phyloP scores from a whole-genome alignment of 768 basidiomycete genomes.

The Mrakia blollopis region DNA sequence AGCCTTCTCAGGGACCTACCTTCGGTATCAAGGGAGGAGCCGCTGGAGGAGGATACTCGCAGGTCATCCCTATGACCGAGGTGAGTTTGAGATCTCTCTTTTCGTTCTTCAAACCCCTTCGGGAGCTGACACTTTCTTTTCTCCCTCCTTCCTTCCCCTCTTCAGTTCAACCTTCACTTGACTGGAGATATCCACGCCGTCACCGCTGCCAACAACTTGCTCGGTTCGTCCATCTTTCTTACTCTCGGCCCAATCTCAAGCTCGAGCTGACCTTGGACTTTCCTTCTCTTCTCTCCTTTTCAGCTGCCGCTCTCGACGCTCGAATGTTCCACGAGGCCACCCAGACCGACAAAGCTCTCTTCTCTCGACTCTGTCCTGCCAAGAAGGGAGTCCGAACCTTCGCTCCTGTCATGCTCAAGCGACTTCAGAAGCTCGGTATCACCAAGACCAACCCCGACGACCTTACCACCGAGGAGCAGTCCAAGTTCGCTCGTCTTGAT shows the following conservation, averaged over 20 bases:
- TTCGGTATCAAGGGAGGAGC: slow-evolving; percentile 99
- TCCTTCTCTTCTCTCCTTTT: too few species aligned
- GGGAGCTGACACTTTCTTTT: slow-evolving; percentile 49
- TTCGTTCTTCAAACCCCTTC: too few species aligned
- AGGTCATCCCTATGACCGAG: slow-evolving; percentile 99
- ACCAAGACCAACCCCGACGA: slow-evolving; percentile 87
- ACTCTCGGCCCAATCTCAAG: too few species aligned
- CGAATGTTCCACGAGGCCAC: slow-evolving; percentile 97
- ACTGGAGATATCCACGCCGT: slow-evolving; percentile 98
- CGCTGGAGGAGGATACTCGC: slow-evolving; percentile 95
- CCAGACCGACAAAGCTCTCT: slow-evolving; percentile 90
- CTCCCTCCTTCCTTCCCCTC: too few species aligned
- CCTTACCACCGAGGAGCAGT: slow-evolving; percentile 86
- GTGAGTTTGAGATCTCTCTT: too few species aligned
- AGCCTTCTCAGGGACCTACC: slow-evolving; percentile 96
- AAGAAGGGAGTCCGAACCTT: slow-evolving; percentile 95
- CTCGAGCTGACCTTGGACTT: too few species aligned
- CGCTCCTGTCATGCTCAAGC: slow-evolving; percentile 91
- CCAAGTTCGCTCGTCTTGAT: slow-evolving; percentile 82
- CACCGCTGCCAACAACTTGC: slow-evolving; percentile 91
- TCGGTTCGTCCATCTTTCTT: slow-evolving; percentile 46
- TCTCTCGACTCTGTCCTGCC: slow-evolving; percentile 80
- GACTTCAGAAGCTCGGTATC: slow-evolving; percentile 90
- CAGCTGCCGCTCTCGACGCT: slow-evolving; percentile 83
- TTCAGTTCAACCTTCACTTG: slow-evolving; percentile 82